phyloP scores from a whole-genome alignment of 768 basidiomycete genomes.

The Cystofilobasidium macerans region DNA sequence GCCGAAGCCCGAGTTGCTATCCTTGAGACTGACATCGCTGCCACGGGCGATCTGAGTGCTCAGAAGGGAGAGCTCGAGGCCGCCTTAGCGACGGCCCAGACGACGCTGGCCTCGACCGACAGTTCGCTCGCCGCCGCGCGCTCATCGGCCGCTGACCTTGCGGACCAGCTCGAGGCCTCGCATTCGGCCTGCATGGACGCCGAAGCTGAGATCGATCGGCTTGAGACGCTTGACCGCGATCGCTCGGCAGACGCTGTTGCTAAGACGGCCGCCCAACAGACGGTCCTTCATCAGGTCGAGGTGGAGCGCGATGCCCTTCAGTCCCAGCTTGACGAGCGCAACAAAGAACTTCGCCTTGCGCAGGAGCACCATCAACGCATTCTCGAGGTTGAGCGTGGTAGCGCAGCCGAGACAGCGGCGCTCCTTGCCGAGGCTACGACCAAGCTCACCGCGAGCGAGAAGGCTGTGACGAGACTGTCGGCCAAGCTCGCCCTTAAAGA shows the following conservation, averaged over 20 bases:
- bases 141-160: neutral
- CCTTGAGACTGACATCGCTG: no score
- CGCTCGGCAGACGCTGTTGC: neutral
- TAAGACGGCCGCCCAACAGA: neutral
- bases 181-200: neutral
- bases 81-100: no score
- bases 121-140: no score
- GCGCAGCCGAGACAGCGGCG: neutral
- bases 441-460: neutral
- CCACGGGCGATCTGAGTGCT: no score
- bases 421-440: no score
- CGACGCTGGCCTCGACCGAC: no score
- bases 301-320: neutral
- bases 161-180: neutral
- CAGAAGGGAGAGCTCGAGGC: no score
- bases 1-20: no score
- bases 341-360: neutral
- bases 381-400: neutral
- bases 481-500: neutral
- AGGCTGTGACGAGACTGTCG: neutral
- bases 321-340: neutral
- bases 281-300: neutral
- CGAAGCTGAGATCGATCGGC: conserved; percentile 4
- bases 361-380: neutral
- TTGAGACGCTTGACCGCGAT: neutral